Evolutionary conservation across 345 rosid genomes (phyloP).

Genomic region (Acer yangbiense): DNA sequence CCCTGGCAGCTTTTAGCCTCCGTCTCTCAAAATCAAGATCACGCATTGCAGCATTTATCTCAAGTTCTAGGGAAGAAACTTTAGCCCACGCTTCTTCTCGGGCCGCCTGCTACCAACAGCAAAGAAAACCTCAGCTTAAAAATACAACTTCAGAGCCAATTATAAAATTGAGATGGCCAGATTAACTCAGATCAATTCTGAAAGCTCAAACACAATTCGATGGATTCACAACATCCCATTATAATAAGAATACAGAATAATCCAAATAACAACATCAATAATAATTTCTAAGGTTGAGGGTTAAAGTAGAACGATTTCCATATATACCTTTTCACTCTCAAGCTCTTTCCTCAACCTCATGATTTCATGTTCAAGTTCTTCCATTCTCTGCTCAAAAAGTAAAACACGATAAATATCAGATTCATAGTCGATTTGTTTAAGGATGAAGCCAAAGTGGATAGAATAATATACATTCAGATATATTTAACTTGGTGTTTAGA

Average conservation of each 20-base stretch:
- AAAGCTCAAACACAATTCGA: neutral
- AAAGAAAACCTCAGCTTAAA: slow-evolving; percentile 64
- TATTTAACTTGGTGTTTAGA: slow-evolving; percentile 7
- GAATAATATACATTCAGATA: slow-evolving; percentile 4
- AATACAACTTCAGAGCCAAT: slow-evolving; percentile 17
- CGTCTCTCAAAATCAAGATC: slow-evolving; percentile 95
- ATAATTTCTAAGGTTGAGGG: neutral
- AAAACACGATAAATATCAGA: slow-evolving; percentile 16
- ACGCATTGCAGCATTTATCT: slow-evolving; percentile 71
- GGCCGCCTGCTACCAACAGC: slow-evolving; percentile 93
- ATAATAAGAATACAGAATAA: neutral
- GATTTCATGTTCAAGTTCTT: slow-evolving; percentile 74
- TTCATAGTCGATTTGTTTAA: slow-evolving; percentile 9
- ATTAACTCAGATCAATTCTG: neutral
- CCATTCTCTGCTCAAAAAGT: slow-evolving; percentile 63
- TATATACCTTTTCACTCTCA: slow-evolving; percentile 82
- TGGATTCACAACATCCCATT: neutral
- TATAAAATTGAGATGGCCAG: slow-evolving; percentile 1
- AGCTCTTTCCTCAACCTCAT: slow-evolving; percentile 64
- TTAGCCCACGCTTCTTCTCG: slow-evolving; percentile 99
- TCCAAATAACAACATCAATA: neutral
- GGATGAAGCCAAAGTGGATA: slow-evolving; percentile 5
- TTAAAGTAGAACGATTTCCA: slow-evolving; percentile 24
- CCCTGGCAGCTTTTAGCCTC: slow-evolving; percentile 92
- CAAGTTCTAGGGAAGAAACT: slow-evolving; percentile 87